Percentiles rank a stretch among this genome's conserved stretches.
Conservation (phyloP, 2,329 filamentous ascomycete species). For the Parasarocladium wereldwijsianum region DNA sequence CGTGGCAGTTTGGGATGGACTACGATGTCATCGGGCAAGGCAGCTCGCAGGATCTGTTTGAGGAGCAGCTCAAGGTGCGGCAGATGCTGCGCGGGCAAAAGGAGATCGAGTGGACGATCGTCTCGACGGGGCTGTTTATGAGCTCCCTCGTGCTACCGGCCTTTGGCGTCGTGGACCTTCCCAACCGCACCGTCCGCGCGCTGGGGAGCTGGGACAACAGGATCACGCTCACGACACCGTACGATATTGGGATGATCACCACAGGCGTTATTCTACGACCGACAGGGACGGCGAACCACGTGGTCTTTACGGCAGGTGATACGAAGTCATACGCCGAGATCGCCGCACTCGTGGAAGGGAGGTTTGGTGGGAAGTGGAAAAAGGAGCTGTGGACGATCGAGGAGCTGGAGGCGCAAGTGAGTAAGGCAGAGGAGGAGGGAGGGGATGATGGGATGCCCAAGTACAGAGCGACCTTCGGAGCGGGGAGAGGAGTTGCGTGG, state of each 20-base stretch:
- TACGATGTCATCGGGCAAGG: conserved; percentile 49
- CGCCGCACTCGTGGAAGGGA: conserved; percentile 34
- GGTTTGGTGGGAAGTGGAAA: conserved; percentile 21
- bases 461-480: conserved; percentile 47
- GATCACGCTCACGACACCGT: conserved; percentile 47
- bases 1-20: conserved; percentile 63
- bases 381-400: conserved; percentile 34
- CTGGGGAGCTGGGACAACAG: conserved; percentile 46
- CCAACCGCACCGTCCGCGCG: conserved; percentile 27
- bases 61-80: conserved; percentile 49
- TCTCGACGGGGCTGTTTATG: conserved; percentile 58
- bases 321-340: conserved; percentile 42
- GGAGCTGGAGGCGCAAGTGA: conserved; percentile 29
- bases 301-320: conserved; percentile 47
- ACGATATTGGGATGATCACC: conserved; percentile 47
- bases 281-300: conserved; percentile 17
- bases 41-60: conserved; percentile 49
- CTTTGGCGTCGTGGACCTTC: conserved; percentile 47
- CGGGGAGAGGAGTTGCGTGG: conserved; percentile 45
- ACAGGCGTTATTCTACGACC: conserved; percentile 38
- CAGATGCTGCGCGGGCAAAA: conserved; percentile 31
- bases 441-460: conserved; percentile 36
- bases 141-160: conserved; percentile 49
- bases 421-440: too few relatives aligned
- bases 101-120: conserved; percentile 42